These are phyloP conservation scores for Pythium myriotylum DNA, from an alignment of 352 stramenopile species.

Conservation along the genomic window DNA sequence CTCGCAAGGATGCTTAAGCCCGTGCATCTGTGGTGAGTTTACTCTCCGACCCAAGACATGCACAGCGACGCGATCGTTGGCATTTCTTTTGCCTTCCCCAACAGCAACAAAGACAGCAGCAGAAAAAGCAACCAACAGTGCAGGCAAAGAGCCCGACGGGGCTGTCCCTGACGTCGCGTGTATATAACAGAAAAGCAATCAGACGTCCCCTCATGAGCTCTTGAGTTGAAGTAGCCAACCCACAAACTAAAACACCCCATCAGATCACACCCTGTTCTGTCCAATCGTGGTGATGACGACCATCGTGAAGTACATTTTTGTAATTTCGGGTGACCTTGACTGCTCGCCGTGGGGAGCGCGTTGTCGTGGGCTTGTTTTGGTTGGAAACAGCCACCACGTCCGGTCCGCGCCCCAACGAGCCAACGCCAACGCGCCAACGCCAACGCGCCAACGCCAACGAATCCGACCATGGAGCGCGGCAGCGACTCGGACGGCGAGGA, in stretches of 20 bases:
- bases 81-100: background rate
- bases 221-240: background rate
- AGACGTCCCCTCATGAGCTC: background rate
- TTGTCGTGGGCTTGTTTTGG: slow-evolving; percentile 7
- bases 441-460: slow-evolving; percentile 2
- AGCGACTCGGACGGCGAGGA: slow-evolving; percentile 62
- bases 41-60: too few relatives aligned
- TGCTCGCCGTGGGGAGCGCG: background rate
- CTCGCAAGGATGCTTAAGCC: too few relatives aligned
- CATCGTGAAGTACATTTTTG: slow-evolving; percentile 4
- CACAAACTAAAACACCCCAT: background rate
- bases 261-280: background rate
- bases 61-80: too few relatives aligned
- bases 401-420: background rate
- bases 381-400: slow-evolving; percentile 18
- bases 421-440: slow-evolving; percentile 9
- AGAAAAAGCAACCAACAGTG: background rate
- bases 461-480: slow-evolving; percentile 19
- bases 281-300: background rate
- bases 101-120: background rate
- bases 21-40: too few relatives aligned
- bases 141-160: too few relatives aligned
- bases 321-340: slow-evolving; percentile 15
- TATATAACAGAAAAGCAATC: background rate
- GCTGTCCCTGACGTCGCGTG: background rate